Base-by-base conservation (phyloP, 805 yeast species). In the Geotrichum ghanense region DNA sequence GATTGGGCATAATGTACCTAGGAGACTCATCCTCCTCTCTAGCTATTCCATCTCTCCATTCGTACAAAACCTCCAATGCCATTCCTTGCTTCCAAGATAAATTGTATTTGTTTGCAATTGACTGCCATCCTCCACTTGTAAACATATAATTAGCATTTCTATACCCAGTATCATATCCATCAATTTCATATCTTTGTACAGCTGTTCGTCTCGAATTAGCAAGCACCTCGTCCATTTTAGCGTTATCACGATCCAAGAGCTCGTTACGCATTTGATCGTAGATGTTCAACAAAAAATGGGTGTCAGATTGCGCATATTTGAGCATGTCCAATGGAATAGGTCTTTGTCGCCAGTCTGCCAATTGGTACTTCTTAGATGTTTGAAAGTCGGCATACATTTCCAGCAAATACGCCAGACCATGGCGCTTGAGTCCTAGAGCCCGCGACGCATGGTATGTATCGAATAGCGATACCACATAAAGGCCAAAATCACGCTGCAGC, bases 321-420 rank as follows among this genome's bases (percentile, higher is more conserved):
- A 71, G 64, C 89, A 92, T 82, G 34, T 85, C 78, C 7, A 68
- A 62, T 1, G 85, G 74, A 45, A 92, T 66, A 0, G 98, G 98
- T 53, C 98, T 73, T 4, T 81, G 66, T 60, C 98, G 76, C 98
- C 98, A 92, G 64, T 92, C 98, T 1, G 97, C 95, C 50, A 89
- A 67, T 65, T 92, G 99, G 65, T 89, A 92, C 65, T 89, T 84
- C 58, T 92, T 92, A 12, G 95, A 84, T 0, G 98, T 88, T 52
- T 78, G 79, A 64, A 92, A 92, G 41, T 76, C 72, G 2, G 92
- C 95, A 63, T 73, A 86, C 22, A 72, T 72, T 57, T 90, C 95
- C 45, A 92, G 70, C 43, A 92, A 68, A 60, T 77, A 86, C 0
- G 97, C 95, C 45, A 92, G 71, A 43, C 96, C 81, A 57, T 82